A percentile compares a stretch with the other conserved stretches of the same genome.
phyloP scores from a whole-genome alignment of 1,284 basidiomycete genomes.

The Phenoliferia sp. region DNA sequence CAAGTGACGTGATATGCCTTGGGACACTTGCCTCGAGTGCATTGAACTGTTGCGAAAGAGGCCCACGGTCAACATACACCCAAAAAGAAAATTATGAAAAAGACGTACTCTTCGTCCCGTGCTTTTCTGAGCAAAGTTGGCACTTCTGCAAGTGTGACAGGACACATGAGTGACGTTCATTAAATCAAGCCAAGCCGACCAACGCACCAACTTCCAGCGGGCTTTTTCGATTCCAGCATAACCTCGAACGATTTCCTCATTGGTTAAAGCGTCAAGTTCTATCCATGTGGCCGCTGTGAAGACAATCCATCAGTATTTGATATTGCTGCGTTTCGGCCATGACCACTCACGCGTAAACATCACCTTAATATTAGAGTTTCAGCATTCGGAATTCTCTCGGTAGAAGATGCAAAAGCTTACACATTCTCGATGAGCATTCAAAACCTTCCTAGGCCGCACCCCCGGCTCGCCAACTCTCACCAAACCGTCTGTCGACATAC shows the following conservation, averaged over 20 bases:
- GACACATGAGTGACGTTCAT: background rate
- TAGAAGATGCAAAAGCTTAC: background rate
- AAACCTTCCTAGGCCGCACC: conserved; percentile 11
- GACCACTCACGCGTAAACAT: conserved; percentile 41
- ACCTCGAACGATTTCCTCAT: conserved; percentile 62
- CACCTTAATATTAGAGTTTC: conserved; percentile 11
- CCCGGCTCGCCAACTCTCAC: conserved; percentile 30
- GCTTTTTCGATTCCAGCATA: conserved; percentile 80
- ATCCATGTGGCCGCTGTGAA: conserved; percentile 36
- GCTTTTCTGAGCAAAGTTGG: conserved; percentile 66
- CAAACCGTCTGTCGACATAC: conserved; percentile 32
- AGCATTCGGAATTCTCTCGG: background rate
- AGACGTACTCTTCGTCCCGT: conserved; percentile 65
- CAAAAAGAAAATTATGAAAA: background rate
- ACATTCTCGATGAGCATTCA: conserved; percentile 21
- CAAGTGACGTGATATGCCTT: conserved; percentile 92
- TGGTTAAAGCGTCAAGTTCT: conserved; percentile 22
- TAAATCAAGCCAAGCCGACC: conserved; percentile 4
- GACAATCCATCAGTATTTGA: background rate
- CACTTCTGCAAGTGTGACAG: conserved; percentile 64
- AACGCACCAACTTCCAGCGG: conserved; percentile 78
- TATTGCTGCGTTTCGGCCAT: background rate
- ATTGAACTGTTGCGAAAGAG: conserved; percentile 33
- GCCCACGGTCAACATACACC: background rate
- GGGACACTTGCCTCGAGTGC: conserved; percentile 50